Conservation (phyloP, 1,284 basidiomycete genomes). For the Ganoderma sinense region DNA sequence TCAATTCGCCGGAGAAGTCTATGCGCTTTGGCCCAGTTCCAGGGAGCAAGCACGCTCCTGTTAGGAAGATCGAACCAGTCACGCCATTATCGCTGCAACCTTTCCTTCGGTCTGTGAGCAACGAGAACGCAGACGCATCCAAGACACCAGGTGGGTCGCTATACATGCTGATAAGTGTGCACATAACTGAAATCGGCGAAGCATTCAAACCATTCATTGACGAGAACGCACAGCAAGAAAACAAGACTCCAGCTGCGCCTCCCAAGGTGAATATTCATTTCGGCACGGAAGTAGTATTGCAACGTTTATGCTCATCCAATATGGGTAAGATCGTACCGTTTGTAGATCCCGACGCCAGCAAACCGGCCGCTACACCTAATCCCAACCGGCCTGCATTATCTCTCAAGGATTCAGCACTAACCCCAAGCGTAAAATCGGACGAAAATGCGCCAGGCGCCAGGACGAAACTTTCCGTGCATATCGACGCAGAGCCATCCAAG, state of each 20-base stretch:
- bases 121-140: constrained; percentile 45
- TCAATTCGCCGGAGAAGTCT: constrained; percentile 88
- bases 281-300: not conserved
- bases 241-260: constrained; percentile 48
- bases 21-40: constrained; percentile 52
- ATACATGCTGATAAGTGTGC: not conserved
- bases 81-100: constrained; percentile 36
- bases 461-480: constrained; percentile 28
- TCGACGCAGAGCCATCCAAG: constrained; percentile 26
- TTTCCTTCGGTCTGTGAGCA: constrained; percentile 29
- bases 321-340: constrained; percentile 40
- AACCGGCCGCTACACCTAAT: constrained; percentile 39
- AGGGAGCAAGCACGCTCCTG: constrained; percentile 76
- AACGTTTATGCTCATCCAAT: not conserved
- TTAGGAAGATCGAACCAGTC: constrained; percentile 65
- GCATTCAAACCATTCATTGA: constrained; percentile 58
- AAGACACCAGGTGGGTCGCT: constrained; percentile 45
- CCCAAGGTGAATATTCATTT: constrained; percentile 49
- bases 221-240: constrained; percentile 60
- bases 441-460: constrained; percentile 42
- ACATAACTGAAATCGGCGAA: constrained; percentile 12
- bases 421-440: constrained; percentile 21
- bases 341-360: constrained; percentile 39
- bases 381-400: constrained; percentile 46
- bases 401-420: constrained; percentile 42